Conservation (phyloP, 257 asterid species). For the Solanum infundibuliforme region DNA sequence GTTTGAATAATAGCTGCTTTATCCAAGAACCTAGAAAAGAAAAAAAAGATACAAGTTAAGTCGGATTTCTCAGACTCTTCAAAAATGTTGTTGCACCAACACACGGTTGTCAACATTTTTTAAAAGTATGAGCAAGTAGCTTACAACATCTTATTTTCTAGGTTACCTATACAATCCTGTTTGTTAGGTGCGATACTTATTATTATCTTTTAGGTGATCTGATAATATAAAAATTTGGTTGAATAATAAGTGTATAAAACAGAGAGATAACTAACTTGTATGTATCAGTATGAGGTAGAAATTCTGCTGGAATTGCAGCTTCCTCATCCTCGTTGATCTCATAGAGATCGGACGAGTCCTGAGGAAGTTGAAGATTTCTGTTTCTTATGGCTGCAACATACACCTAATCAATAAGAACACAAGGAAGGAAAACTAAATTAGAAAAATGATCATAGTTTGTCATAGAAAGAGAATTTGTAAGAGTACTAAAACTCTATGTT, state of each 20-base stretch:
- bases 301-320: constrained; percentile 27
- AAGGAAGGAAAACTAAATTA: not conserved
- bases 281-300: constrained; percentile 39
- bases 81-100: not conserved
- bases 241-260: not conserved
- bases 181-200: not conserved
- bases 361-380: constrained; percentile 45
- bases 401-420: constrained; percentile 24
- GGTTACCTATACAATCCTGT: not conserved
- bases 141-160: too few species aligned
- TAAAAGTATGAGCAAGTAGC: too few species aligned
- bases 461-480: not conserved
- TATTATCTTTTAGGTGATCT: not conserved
- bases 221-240: not conserved
- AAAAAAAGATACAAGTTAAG: not conserved
- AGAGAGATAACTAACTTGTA: constrained; percentile 26
- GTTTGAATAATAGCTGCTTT: constrained; percentile 53
- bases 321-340: constrained; percentile 36
- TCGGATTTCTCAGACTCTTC: not conserved
- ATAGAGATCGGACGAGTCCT: constrained; percentile 29
- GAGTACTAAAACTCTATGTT: not conserved
- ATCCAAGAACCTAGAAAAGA: constrained; percentile 41
- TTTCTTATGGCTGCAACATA: constrained; percentile 49
- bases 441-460: not conserved
- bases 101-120: too few species aligned